A percentile compares a stretch with the other conserved stretches of the same genome.
phyloP scores from a whole-genome alignment of 345 rosid species.

The Angophora floribunda region DNA sequence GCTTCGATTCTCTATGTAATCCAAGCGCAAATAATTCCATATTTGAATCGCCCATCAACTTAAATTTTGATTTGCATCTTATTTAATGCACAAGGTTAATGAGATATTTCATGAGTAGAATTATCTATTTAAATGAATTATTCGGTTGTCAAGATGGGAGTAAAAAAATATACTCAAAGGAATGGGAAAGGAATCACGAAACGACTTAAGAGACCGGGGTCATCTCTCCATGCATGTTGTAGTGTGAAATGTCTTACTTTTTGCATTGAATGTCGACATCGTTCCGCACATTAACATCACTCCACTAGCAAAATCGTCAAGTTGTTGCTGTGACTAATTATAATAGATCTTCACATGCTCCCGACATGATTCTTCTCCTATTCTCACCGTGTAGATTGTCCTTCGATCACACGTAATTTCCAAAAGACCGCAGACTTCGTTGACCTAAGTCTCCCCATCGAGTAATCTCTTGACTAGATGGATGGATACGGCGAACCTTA shows the following conservation, averaged over 20 bases:
- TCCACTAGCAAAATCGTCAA: background rate
- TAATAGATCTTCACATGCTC: background rate
- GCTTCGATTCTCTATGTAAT: background rate
- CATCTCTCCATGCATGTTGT: background rate
- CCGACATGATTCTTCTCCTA: background rate
- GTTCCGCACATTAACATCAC: background rate
- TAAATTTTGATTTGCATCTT: background rate
- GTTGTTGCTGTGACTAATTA: background rate
- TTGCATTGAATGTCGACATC: background rate
- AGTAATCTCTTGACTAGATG: background rate
- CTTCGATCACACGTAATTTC: background rate
- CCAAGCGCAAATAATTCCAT: background rate
- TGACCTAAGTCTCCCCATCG: background rate
- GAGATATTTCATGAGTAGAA: background rate
- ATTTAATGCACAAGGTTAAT: background rate
- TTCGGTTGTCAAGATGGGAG: background rate
- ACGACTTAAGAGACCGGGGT: background rate
- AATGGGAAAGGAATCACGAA: background rate
- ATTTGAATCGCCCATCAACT: background rate
- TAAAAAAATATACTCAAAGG: background rate
- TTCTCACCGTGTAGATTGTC: background rate
- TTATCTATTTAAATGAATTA: background rate
- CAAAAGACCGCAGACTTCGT: background rate
- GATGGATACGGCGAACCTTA: background rate
- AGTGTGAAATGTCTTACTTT: background rate